A percentile compares a stretch with the other conserved stretches of the same genome.
Conservation (phyloP, 139 green algal species). For the Desmodesmus armatus region DNA sequence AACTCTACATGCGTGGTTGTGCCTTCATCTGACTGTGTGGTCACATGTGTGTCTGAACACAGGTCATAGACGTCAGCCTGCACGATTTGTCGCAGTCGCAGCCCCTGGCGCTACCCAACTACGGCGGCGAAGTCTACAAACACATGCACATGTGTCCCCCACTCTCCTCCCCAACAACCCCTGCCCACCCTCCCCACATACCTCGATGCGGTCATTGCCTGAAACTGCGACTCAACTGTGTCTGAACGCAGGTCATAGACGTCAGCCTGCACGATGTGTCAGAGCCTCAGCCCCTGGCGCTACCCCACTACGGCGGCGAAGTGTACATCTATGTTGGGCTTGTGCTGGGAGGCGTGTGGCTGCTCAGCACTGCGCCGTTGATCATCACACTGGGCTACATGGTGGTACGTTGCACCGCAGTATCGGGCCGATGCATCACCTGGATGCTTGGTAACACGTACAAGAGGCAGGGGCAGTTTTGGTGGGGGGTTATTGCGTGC, state of each 20-base stretch:
- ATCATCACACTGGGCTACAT: neutral
- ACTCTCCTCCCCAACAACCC: too few relatives aligned
- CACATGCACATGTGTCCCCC: too few relatives aligned
- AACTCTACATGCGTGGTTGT: too few relatives aligned
- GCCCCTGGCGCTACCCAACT: neutral
- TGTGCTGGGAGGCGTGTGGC: conserved; percentile 33
- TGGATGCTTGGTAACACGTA: too few relatives aligned
- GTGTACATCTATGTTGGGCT: conserved; percentile 30
- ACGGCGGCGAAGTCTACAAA: neutral
- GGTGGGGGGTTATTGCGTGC: too few relatives aligned
- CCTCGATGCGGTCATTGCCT: neutral
- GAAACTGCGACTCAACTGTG: neutral
- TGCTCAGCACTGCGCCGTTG: conserved; percentile 36
- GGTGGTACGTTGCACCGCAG: conserved; percentile 28
- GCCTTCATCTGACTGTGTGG: too few relatives aligned
- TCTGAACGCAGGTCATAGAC: conserved; percentile 2
- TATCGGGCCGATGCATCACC: too few relatives aligned
- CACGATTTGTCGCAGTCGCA: neutral
- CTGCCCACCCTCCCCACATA: too few relatives aligned
- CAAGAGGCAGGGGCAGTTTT: too few relatives aligned
- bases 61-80: too few relatives aligned
- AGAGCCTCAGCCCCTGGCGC: conserved; percentile 30
- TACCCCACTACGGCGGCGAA: conserved; percentile 21
- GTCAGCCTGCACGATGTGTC: conserved; percentile 31
- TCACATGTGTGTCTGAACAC: too few relatives aligned